Evolutionary conservation across 306 rosid species (phyloP).

Genomic region (Sesbania bispinosa): DNA sequence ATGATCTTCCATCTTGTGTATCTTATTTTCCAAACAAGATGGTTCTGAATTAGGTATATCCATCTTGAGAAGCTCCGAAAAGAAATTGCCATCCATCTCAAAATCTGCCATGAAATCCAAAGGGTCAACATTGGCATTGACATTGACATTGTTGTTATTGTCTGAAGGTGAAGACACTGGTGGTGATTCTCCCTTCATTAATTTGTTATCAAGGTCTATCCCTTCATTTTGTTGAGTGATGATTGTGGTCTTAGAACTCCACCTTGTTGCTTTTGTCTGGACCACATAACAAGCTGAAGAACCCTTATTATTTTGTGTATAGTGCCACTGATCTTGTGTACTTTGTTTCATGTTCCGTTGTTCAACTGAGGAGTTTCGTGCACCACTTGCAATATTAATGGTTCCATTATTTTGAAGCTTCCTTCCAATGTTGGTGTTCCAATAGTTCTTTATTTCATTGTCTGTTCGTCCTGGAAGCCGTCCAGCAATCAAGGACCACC

Average conservation of each 20-base stretch:
- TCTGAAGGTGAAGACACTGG: neutral
- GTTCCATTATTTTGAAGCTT: slow-evolving; percentile 39
- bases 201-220: neutral
- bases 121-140: neutral
- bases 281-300: slow-evolving; percentile 10
- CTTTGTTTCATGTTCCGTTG: too few species aligned
- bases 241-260: slow-evolving; percentile 42
- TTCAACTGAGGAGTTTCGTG: neutral
- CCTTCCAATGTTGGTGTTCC: slow-evolving; percentile 60
- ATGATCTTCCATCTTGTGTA: neutral
- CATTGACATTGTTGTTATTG: too few species aligned
- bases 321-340: too few species aligned
- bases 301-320: neutral
- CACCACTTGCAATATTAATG: neutral
- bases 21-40: slow-evolving; percentile 14
- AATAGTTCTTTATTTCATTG: slow-evolving; percentile 64
- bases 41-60: slow-evolving; percentile 37
- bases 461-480: slow-evolving; percentile 73
- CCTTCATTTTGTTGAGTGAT: neutral
- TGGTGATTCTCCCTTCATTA: neutral
- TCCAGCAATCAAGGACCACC: slow-evolving; percentile 76
- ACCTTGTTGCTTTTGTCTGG: slow-evolving; percentile 54
- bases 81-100: slow-evolving; percentile 38
- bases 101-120: slow-evolving; percentile 42
- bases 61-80: slow-evolving; percentile 42